A percentile compares a stretch with the other conserved stretches of the same genome.
Conservation (phyloP, 371 early-diverging fungal species). For the Rhizopus microsporus region DNA sequence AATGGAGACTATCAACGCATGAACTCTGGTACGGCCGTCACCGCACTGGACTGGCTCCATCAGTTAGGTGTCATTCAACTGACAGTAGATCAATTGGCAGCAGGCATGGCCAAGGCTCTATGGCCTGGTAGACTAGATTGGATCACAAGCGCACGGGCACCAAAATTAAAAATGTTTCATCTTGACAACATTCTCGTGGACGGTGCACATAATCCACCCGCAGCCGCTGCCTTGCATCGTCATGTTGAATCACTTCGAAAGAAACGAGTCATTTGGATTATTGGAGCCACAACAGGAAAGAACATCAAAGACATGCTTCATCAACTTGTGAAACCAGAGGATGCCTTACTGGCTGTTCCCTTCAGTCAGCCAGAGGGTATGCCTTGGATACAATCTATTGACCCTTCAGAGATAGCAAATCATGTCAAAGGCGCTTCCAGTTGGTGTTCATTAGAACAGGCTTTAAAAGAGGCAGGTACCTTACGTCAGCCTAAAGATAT, state of each 20-base stretch:
- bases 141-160: slow-evolving; percentile 28
- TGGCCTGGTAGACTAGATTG: slow-evolving; percentile 90
- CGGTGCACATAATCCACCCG: slow-evolving; percentile 89
- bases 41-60: slow-evolving; percentile 59
- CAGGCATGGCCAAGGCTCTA: slow-evolving; percentile 59
- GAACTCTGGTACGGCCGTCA: slow-evolving; percentile 78
- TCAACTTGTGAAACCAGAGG: slow-evolving; percentile 53
- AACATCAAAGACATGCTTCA: slow-evolving; percentile 59
- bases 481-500: slow-evolving; percentile 30
- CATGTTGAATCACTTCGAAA: slow-evolving; percentile 57
- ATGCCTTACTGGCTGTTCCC: slow-evolving; percentile 64
- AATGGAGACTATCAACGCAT: slow-evolving; percentile 79
- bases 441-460: slow-evolving; percentile 19
- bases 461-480: slow-evolving; percentile 20
- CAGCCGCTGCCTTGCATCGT: slow-evolving; percentile 61
- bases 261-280: slow-evolving; percentile 69
- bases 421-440: slow-evolving; percentile 11
- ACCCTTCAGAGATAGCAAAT: slow-evolving; percentile 43
- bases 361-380: slow-evolving; percentile 82
- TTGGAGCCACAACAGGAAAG: slow-evolving; percentile 79
- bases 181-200: slow-evolving; percentile 65
- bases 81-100: slow-evolving; percentile 47
- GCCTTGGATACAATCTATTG: slow-evolving; percentile 78
- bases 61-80: slow-evolving; percentile 18
- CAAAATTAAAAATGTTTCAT: not conserved